Percentiles rank a stretch among this genome's conserved stretches.
Evolutionary conservation across 2,329 filamentous ascomycete species (phyloP).

Genomic region (Macrophomina tecta): DNA sequence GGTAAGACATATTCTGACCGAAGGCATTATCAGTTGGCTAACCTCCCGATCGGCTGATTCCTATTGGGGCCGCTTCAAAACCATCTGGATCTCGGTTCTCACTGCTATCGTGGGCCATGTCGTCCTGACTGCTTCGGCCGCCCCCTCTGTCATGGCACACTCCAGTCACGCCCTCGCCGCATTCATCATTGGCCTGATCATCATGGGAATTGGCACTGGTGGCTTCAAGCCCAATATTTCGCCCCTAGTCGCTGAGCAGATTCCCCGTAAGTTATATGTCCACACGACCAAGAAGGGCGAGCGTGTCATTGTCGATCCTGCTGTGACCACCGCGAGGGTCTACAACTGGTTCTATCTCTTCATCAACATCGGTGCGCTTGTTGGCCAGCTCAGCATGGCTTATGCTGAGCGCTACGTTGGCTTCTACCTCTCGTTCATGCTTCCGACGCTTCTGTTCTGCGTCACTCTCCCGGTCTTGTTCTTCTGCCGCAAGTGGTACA

Average conservation of each 20-base stretch:
- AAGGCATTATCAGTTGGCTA: too few relatives aligned
- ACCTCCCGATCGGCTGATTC: constrained; percentile 54
- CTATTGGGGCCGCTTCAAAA: constrained; percentile 66
- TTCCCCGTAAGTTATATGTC: constrained; percentile 59
- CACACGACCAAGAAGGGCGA: constrained; percentile 58
- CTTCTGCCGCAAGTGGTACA: constrained; percentile 66
- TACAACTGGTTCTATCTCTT: constrained; percentile 61
- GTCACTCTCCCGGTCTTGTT: constrained; percentile 64
- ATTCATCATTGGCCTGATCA: constrained; percentile 62
- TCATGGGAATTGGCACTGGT: constrained; percentile 71
- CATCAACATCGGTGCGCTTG: constrained; percentile 46
- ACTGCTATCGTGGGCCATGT: constrained; percentile 65
- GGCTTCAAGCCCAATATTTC: constrained; percentile 72
- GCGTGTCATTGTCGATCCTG: constrained; percentile 69
- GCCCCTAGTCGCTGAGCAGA: constrained; percentile 67
- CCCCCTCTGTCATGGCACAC: constrained; percentile 57
- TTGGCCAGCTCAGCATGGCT: constrained; percentile 46
- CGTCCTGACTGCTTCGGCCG: constrained; percentile 61
- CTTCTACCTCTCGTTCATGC: constrained; percentile 74
- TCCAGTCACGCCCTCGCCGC: constrained; percentile 58
- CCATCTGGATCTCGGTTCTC: constrained; percentile 61
- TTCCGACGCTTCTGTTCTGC: constrained; percentile 71
- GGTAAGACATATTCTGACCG: too few relatives aligned
- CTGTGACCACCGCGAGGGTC: constrained; percentile 69
- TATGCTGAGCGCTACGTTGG: constrained; percentile 60